Percentiles rank a stretch among this genome's conserved stretches.
Conservation (phyloP, 2,329 filamentous ascomycete species). For the Immersiporthe knoxdaviesiana region DNA sequence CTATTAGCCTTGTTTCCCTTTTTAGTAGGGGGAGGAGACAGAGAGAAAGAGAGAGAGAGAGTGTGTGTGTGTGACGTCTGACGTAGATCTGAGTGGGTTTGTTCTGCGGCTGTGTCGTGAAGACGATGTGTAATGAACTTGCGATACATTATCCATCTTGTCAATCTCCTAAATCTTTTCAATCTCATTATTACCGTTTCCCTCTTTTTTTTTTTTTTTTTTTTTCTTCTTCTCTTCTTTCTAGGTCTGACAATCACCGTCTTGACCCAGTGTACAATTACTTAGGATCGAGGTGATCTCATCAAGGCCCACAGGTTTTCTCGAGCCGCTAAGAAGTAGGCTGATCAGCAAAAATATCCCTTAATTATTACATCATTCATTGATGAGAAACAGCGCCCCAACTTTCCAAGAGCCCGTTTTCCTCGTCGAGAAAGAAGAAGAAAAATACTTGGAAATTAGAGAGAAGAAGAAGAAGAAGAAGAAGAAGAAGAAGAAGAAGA, state of each 20-base stretch:
- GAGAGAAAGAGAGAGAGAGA: no score
- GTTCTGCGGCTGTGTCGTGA: neutral
- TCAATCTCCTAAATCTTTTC: neutral
- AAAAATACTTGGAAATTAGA: no score
- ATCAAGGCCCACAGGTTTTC: neutral
- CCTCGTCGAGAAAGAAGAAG: no score
- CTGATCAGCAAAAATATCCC: neutral
- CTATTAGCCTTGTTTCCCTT: neutral
- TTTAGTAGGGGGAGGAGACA: no score
- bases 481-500: no score
- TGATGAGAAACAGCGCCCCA: neutral
- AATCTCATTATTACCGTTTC: neutral
- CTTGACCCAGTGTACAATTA: neutral
- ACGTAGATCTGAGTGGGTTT: neutral
- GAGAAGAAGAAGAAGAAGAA: no score
- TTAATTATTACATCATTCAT: constrained; percentile 1
- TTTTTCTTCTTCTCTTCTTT: neutral
- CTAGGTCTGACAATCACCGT: neutral
- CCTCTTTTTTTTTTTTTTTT: neutral
- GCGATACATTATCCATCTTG: neutral
- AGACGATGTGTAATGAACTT: neutral
- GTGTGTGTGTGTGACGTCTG: neutral
- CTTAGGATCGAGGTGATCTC: neutral
- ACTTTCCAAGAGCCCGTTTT: no score
- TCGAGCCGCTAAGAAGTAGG: neutral